These are phyloP conservation scores for Gigaspora rosea DNA, from an alignment of 192 early-diverging fungal species.

Conservation along the genomic window DNA sequence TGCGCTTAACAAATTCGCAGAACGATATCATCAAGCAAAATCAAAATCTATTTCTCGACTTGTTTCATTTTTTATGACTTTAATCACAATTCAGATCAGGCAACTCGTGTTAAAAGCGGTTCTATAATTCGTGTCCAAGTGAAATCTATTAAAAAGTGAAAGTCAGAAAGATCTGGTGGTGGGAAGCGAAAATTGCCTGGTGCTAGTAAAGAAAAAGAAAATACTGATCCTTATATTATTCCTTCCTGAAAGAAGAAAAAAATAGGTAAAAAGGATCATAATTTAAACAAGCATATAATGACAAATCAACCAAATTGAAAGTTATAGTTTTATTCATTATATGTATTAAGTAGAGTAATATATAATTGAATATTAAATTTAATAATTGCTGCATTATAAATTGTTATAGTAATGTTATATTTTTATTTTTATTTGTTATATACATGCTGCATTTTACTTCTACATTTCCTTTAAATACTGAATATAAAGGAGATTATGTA, in stretches of 20 bases:
- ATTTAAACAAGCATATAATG: no score
- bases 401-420: no score
- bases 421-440: no score
- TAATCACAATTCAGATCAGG: not conserved
- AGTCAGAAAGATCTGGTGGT: not conserved
- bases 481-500: no score
- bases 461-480: no score
- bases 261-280: no score
- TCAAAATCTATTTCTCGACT: slow-evolving; percentile 5
- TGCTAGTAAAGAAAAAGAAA: not conserved
- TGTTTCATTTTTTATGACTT: slow-evolving; percentile 1
- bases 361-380: no score
- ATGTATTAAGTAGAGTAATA: no score
- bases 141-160: not conserved
- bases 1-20: not conserved
- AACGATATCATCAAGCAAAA: slow-evolving; percentile 12
- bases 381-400: no score
- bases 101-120: slow-evolving; percentile 11
- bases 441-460: no score
- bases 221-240: not conserved
- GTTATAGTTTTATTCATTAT: no score
- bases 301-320: no score
- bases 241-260: not conserved
- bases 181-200: not conserved
- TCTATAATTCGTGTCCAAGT: not conserved